Conservation (phyloP, 1,284 basidiomycete species). For the Pholiota adiposa region DNA sequence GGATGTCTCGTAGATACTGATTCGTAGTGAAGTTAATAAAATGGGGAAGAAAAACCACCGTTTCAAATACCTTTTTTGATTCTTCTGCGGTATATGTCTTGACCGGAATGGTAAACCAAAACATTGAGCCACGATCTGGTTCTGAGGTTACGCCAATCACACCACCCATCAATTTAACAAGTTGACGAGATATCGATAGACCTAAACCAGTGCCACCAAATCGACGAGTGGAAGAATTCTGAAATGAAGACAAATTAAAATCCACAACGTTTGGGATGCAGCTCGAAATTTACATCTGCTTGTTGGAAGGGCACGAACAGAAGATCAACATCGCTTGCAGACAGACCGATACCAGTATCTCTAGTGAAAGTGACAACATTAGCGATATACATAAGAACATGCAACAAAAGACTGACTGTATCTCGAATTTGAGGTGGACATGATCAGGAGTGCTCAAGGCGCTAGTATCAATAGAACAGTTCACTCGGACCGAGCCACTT, state of each 20-base stretch:
- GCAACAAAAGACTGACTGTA: conserved; percentile 48
- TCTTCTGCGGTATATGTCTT: conserved; percentile 59
- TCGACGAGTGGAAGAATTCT: conserved; percentile 69
- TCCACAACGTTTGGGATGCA: not conserved
- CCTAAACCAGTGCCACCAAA: conserved; percentile 77
- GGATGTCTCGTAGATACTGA: conserved; percentile 48
- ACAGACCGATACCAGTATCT: conserved; percentile 72
- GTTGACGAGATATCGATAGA: conserved; percentile 70
- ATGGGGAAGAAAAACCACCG: not conserved
- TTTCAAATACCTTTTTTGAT: conserved; percentile 47
- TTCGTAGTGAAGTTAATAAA: not conserved
- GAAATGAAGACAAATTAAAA: not conserved
- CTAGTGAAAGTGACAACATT: conserved; percentile 31
- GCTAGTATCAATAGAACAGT: conserved; percentile 54
- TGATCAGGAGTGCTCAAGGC: conserved; percentile 38
- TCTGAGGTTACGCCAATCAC: conserved; percentile 71
- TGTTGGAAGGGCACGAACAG: conserved; percentile 76
- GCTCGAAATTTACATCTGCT: conserved; percentile 50
- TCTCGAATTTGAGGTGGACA: conserved; percentile 63
- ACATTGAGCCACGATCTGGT: conserved; percentile 62
- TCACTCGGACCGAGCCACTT: conserved; percentile 62
- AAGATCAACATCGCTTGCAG: conserved; percentile 63
- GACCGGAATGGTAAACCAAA: conserved; percentile 74
- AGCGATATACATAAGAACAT: not conserved
- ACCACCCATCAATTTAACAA: conserved; percentile 76